Percentiles rank a stretch among this genome's conserved stretches.
These are phyloP conservation scores for Begonia masoniana DNA, from an alignment of 306 rosid species.

Conservation along the genomic window DNA sequence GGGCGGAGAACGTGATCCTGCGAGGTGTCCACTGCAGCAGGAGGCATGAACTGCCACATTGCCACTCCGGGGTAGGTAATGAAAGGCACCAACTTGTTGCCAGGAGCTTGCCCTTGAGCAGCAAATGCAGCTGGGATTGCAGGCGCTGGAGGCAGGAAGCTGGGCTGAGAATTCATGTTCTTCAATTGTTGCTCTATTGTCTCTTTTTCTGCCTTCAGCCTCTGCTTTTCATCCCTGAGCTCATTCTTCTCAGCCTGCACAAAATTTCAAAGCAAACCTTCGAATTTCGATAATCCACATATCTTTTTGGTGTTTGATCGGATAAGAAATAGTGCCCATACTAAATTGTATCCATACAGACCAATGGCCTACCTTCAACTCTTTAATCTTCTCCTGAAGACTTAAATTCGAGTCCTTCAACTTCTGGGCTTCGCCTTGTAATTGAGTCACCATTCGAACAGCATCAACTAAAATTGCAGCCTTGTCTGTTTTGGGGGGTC, in stretches of 20 bases:
- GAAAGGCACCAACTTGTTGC: slow-evolving; percentile 82
- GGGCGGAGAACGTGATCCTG: slow-evolving; percentile 98
- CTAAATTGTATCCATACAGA: too few relatives aligned
- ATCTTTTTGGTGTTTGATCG: too few relatives aligned
- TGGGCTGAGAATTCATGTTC: slow-evolving; percentile 52
- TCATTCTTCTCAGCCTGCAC: slow-evolving; percentile 76
- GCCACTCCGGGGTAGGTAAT: slow-evolving; percentile 82
- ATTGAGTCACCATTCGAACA: slow-evolving; percentile 73
- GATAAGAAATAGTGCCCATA: too few relatives aligned
- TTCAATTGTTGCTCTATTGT: slow-evolving; percentile 78
- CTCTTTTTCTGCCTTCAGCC: slow-evolving; percentile 83
- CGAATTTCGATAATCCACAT: too few relatives aligned
- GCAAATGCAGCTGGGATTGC: slow-evolving; percentile 79
- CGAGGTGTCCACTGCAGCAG: slow-evolving; percentile 88
- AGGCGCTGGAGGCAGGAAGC: slow-evolving; percentile 62
- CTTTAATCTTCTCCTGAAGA: slow-evolving; percentile 92
- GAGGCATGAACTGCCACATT: slow-evolving; percentile 99
- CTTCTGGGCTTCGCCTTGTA: slow-evolving; percentile 74
- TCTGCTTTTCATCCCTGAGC: slow-evolving; percentile 89
- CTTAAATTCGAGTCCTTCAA: slow-evolving; percentile 59
- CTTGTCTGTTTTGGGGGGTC: slow-evolving; percentile 89
- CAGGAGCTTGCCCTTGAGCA: slow-evolving; percentile 72
- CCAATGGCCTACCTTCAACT: slow-evolving; percentile 49
- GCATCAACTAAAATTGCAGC: slow-evolving; percentile 81
- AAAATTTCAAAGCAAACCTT: background rate